These are phyloP conservation scores for Puccinia triticina DNA, from an alignment of 1,284 basidiomycete genomes.

Conservation along the genomic window DNA sequence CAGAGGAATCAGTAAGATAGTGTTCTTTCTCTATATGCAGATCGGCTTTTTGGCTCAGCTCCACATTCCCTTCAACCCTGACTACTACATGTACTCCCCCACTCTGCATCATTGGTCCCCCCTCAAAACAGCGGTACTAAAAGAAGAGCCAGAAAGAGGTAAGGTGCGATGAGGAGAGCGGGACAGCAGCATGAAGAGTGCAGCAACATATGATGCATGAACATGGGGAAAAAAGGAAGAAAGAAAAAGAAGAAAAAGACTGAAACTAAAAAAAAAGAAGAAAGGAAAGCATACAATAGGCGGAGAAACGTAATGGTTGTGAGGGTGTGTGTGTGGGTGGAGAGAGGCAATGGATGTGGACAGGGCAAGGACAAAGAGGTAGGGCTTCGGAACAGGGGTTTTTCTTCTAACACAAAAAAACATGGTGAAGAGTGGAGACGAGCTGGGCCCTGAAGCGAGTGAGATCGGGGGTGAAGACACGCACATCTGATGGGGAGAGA, in stretches of 20 bases:
- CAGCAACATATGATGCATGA: constrained; percentile 28
- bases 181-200: constrained; percentile 25
- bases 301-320: background rate
- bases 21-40: background rate
- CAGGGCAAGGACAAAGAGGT: constrained; percentile 21
- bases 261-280: constrained; percentile 24
- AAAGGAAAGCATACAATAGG: constrained; percentile 32
- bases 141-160: background rate
- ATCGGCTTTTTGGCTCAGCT: background rate
- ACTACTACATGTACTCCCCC: no score
- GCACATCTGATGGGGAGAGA: constrained; percentile 16
- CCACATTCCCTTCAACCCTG: background rate
- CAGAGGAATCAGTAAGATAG: no score
- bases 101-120: no score
- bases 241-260: constrained; percentile 17
- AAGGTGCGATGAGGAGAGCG: constrained; percentile 25
- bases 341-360: constrained; percentile 9
- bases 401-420: constrained; percentile 4
- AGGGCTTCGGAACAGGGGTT: constrained; percentile 15
- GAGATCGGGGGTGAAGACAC: constrained; percentile 4
- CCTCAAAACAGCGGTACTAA: background rate
- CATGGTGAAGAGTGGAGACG: background rate
- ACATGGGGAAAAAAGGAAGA: background rate
- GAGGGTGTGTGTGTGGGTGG: no score
- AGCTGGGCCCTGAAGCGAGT: constrained; percentile 3